Conservation (phyloP, 1,284 basidiomycete genomes). For the Irpex lacteus region DNA sequence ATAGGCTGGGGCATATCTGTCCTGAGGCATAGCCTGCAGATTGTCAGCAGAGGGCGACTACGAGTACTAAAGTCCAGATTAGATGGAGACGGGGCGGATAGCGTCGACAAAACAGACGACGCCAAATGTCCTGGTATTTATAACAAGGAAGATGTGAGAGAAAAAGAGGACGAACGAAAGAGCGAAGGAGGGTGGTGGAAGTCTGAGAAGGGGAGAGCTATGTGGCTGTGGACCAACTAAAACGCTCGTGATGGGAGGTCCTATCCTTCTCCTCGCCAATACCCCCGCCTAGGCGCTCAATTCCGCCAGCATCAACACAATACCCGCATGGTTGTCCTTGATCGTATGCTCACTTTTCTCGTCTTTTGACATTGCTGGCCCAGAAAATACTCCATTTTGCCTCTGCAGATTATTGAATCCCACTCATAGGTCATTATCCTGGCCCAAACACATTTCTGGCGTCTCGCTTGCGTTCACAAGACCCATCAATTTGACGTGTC, state of each 20-base stretch:
- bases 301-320: no score
- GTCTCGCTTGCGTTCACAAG: no score
- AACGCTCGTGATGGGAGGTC: slow-evolving; percentile 7
- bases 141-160: not conserved
- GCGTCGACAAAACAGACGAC: not conserved
- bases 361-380: no score
- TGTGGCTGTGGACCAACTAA: slow-evolving; percentile 13
- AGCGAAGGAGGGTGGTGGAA: slow-evolving; percentile 11
- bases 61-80: not conserved
- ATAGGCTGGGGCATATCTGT: slow-evolving; percentile 8
- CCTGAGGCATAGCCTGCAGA: slow-evolving; percentile 8
- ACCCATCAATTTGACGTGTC: no score
- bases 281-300: not conserved
- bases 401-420: no score
- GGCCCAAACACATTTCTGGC: no score
- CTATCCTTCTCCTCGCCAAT: not conserved
- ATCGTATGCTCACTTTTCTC: no score
- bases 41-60: not conserved
- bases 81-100: not conserved
- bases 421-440: no score
- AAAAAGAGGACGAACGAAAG: not conserved
- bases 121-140: not conserved
- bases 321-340: no score
- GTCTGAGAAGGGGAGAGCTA: slow-evolving; percentile 10
- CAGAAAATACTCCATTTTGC: no score